These are phyloP conservation scores for Collybia sordida DNA, from an alignment of 768 basidiomycete species.

Conservation along the genomic window DNA sequence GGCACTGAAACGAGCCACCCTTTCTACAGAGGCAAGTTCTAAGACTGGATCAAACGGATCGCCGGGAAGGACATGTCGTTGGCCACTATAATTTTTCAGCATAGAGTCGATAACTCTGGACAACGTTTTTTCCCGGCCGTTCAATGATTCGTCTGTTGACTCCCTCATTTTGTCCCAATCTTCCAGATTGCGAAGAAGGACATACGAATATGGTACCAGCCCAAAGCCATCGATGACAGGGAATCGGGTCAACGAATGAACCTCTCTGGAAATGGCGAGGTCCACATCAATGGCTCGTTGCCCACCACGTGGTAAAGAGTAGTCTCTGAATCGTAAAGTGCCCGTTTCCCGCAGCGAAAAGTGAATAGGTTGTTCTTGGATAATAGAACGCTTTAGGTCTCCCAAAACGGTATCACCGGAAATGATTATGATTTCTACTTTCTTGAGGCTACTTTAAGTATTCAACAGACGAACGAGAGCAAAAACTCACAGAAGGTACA, in stretches of 20 bases:
- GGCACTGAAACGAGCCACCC: conserved; percentile 3
- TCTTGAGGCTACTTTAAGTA: background rate
- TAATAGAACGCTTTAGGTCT: background rate
- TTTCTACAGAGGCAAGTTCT: conserved; percentile 2
- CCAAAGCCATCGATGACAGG: conserved; percentile 3
- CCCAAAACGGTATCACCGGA: background rate
- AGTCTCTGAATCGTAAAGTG: background rate
- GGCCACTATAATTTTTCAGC: background rate
- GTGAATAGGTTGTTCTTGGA: background rate
- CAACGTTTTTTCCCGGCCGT: background rate
- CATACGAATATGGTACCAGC: conserved; percentile 8
- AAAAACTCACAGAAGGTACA: background rate
- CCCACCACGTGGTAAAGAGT: background rate
- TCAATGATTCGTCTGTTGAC: background rate
- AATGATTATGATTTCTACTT: conserved; percentile 1
- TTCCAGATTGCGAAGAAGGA: conserved; percentile 7
- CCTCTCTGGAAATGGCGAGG: background rate
- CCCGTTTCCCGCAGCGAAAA: background rate
- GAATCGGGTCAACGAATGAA: background rate
- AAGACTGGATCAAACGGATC: conserved; percentile 7
- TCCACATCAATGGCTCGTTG: background rate
- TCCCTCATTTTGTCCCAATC: conserved; percentile 8
- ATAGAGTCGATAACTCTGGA: background rate
- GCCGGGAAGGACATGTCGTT: background rate
- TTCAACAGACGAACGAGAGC: background rate